These are phyloP conservation scores for Colletotrichum tanaceti DNA, from an alignment of 2,329 filamentous ascomycete species.

Conservation along the genomic window DNA sequence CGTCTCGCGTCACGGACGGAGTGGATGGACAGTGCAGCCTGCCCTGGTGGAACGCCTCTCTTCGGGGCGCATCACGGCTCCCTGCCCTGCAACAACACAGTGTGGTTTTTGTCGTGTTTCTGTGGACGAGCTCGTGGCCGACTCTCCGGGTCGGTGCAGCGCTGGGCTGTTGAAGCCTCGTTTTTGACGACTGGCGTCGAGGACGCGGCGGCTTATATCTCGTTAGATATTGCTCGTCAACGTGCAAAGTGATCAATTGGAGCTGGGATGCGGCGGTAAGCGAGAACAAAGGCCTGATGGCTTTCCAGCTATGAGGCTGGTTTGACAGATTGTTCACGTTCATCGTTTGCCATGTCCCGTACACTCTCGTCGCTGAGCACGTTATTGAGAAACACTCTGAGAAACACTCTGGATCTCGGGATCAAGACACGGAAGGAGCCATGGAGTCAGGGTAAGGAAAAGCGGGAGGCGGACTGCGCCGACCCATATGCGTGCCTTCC, in stretches of 20 bases:
- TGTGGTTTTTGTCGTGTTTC: background rate
- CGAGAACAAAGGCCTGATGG: background rate
- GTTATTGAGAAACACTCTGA: no score
- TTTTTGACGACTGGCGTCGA: background rate
- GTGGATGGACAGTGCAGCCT: slow-evolving; percentile 2
- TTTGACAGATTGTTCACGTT: background rate
- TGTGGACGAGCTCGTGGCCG: slow-evolving; percentile 6
- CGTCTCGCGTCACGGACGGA: slow-evolving; percentile 1
- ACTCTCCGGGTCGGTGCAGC: background rate
- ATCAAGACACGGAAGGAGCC: slow-evolving; percentile 2
- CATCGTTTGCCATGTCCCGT: background rate
- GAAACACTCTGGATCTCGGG: background rate
- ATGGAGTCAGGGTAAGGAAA: background rate
- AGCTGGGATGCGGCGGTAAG: background rate
- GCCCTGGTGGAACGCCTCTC: background rate
- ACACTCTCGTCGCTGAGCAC: background rate
- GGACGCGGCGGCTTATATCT: background rate
- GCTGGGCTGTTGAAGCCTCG: background rate
- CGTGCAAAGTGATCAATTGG: background rate
- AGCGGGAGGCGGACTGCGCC: background rate
- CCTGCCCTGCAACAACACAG: background rate
- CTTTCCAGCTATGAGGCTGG: background rate
- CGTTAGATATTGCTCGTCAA: background rate
- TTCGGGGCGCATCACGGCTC: background rate
- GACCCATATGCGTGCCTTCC: background rate